Percentiles rank a stretch among this genome's conserved stretches.
phyloP scores from a whole-genome alignment of 257 asterid genomes.

The Orobanche coerulescens region DNA sequence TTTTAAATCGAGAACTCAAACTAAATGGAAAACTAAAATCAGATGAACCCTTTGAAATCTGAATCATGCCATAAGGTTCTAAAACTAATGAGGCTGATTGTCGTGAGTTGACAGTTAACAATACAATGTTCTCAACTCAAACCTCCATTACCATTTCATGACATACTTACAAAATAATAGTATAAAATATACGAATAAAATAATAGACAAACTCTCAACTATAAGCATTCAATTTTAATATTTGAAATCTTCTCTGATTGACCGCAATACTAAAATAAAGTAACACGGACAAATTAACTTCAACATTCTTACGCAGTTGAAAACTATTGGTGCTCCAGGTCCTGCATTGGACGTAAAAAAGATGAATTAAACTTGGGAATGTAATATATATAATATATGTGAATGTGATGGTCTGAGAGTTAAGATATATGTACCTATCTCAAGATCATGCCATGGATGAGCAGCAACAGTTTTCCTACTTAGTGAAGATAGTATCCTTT shows the following conservation, averaged over 20 bases:
- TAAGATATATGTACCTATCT: conserved; percentile 51
- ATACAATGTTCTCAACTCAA: conserved; percentile 11
- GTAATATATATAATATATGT: neutral
- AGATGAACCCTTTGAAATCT: neutral
- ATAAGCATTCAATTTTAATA: neutral
- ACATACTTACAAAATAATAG: neutral
- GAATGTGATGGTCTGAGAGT: conserved; percentile 14
- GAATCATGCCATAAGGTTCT: neutral
- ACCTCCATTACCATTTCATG: neutral
- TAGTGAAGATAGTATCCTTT: conserved; percentile 82
- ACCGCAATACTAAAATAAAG: neutral
- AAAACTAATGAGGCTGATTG: neutral
- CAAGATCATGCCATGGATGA: conserved; percentile 99
- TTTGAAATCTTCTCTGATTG: conserved; percentile 14
- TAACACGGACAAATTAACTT: conserved; percentile 12
- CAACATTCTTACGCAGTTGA: conserved; percentile 70
- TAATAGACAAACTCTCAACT: neutral
- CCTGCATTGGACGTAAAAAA: conserved; percentile 48
- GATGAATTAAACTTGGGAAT: conserved; percentile 7
- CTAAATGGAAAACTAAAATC: neutral
- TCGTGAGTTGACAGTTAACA: neutral
- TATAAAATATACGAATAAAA: neutral
- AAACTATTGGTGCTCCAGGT: conserved; percentile 70
- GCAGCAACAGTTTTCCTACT: conserved; percentile 80
- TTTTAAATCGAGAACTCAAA: neutral